These are phyloP conservation scores for Cercospora sp. DNA, from an alignment of 2,329 filamentous ascomycete genomes.

Conservation along the genomic window DNA sequence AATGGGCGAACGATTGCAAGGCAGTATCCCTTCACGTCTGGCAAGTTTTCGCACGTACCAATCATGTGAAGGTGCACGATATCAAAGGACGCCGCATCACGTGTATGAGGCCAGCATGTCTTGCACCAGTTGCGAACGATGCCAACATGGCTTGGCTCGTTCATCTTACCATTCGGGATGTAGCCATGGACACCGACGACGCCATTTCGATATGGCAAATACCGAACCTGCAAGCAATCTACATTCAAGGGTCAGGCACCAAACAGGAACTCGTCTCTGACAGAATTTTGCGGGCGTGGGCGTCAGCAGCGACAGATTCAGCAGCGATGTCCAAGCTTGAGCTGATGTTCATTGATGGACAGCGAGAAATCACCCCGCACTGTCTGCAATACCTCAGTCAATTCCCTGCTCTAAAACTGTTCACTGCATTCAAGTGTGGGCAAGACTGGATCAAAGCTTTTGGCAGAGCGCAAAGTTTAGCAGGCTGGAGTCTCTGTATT, in stretches of 20 bases:
- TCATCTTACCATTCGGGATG: constrained; percentile 22
- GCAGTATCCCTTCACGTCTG: constrained; percentile 4
- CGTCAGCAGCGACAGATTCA: constrained; percentile 18
- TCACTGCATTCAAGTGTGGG: constrained; percentile 18
- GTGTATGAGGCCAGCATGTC: constrained; percentile 7
- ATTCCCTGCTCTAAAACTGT: constrained; percentile 26
- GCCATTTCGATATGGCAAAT: neutral
- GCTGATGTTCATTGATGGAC: constrained; percentile 23
- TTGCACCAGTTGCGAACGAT: neutral
- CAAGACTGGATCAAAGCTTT: neutral
- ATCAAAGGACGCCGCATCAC: neutral
- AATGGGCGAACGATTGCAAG: constrained; percentile 3
- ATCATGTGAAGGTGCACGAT: neutral
- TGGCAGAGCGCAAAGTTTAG: neutral
- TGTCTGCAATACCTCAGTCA: constrained; percentile 23
- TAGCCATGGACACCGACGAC: neutral
- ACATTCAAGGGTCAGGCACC: constrained; percentile 8
- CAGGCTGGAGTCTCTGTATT: constrained; percentile 8
- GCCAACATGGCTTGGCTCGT: constrained; percentile 26
- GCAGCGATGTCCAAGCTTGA: constrained; percentile 26
- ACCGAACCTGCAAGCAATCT: constrained; percentile 22
- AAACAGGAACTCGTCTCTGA: constrained; percentile 17
- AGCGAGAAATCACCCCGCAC: constrained; percentile 15
- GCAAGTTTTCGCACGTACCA: constrained; percentile 13
- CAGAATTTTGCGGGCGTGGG: constrained; percentile 29